Conservation (phyloP, 2,329 filamentous ascomycete genomes). For the Trichophyton mentagrophytes region DNA sequence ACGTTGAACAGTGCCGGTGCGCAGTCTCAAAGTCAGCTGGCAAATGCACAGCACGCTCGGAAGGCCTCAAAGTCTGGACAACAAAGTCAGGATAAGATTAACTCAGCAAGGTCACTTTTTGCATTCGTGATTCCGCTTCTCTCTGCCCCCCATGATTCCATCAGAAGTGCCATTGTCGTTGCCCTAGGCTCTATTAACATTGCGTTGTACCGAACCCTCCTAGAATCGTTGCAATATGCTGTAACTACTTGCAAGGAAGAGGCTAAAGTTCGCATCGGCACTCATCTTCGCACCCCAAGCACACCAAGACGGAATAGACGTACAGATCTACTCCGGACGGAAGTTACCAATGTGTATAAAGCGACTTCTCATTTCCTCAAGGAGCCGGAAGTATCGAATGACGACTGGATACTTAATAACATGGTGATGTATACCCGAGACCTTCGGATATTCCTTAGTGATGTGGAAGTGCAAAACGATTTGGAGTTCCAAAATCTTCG, state of each 20-base stretch:
- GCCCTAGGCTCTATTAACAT: constrained; percentile 91
- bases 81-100: constrained; percentile 61
- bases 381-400: constrained; percentile 62
- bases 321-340: constrained; percentile 77
- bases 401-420: constrained; percentile 84
- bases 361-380: constrained; percentile 82
- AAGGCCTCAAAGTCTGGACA: constrained; percentile 61
- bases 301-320: constrained; percentile 68
- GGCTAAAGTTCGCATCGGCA: constrained; percentile 61
- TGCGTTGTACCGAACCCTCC: constrained; percentile 77
- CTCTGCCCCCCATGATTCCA: constrained; percentile 62
- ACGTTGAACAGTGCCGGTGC: constrained; percentile 75
- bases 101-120: constrained; percentile 79
- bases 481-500: constrained; percentile 87
- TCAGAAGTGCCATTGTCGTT: constrained; percentile 79
- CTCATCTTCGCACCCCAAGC: constrained; percentile 72
- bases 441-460: constrained; percentile 85
- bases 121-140: constrained; percentile 82
- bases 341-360: constrained; percentile 93
- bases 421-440: constrained; percentile 84
- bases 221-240: constrained; percentile 80
- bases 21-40: constrained; percentile 45
- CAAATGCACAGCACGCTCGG: constrained; percentile 59
- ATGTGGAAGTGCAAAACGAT: constrained; percentile 85
- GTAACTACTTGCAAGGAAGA: constrained; percentile 80